phyloP scores from a whole-genome alignment of 257 asterid species.

The Agastache rugosa region DNA sequence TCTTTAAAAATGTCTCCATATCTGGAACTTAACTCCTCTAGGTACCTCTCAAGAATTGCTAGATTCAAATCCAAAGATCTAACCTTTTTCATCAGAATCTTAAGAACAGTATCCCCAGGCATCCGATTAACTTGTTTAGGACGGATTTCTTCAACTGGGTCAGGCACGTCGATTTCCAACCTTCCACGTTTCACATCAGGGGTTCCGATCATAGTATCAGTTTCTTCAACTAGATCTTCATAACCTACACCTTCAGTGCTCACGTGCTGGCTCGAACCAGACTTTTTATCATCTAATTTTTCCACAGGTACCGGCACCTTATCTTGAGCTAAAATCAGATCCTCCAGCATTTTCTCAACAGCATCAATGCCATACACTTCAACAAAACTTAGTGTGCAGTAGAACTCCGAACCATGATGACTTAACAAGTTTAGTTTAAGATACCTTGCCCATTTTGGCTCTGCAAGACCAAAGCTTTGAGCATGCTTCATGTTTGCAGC shows the following conservation, averaged over 20 bases:
- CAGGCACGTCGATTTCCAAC: conserved; percentile 54
- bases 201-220: conserved; percentile 40
- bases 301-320: conserved; percentile 54
- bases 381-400: conserved; percentile 81
- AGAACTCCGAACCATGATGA: conserved; percentile 93
- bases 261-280: conserved; percentile 42
- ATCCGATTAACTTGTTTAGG: conserved; percentile 80
- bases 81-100: conserved; percentile 86
- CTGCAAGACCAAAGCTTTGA: conserved; percentile 73
- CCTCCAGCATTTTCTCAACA: conserved; percentile 97
- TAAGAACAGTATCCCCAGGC: conserved; percentile 98
- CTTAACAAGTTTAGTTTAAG: conserved; percentile 66
- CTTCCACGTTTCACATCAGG: conserved; percentile 52
- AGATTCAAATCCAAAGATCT: conserved; percentile 84
- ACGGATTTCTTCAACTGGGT: conserved; percentile 76
- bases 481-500: conserved; percentile 83
- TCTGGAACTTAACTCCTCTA: conserved; percentile 78
- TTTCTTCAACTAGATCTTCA: conserved; percentile 56
- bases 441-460: conserved; percentile 95
- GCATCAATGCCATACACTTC: conserved; percentile 98
- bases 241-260: conserved; percentile 44
- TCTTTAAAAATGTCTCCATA: conserved; percentile 72
- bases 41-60: conserved; percentile 77
- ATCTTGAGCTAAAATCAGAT: conserved; percentile 70
- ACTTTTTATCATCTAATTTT: conserved; percentile 45